Evolutionary conservation across 257 asterid species (phyloP).

Genomic region (Solanum arcanum): DNA sequence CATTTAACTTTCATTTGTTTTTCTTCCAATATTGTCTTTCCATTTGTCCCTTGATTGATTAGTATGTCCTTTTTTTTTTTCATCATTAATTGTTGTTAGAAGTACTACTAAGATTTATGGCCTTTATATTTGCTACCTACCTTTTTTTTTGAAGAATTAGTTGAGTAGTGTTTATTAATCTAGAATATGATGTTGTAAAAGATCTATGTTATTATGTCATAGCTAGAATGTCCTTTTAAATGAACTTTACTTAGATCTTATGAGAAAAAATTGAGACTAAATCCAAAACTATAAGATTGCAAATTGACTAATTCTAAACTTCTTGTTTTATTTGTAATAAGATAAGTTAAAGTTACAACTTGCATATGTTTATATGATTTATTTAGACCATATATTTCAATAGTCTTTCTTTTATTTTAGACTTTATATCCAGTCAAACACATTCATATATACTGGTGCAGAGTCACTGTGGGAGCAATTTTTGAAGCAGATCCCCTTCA

Average conservation of each 20-base stretch:
- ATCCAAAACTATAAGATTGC: background rate
- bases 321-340: too few species aligned
- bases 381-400: too few species aligned
- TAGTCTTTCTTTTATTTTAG: too few species aligned
- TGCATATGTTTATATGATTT: background rate
- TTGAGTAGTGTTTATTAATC: background rate
- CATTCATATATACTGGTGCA: too few species aligned
- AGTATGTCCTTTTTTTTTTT: background rate
- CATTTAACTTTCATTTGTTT: background rate
- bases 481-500: background rate
- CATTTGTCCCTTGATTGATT: background rate
- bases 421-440: too few species aligned
- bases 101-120: background rate
- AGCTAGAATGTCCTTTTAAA: background rate
- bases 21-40: background rate
- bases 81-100: background rate
- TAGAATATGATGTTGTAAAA: background rate
- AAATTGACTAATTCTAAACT: background rate
- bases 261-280: background rate
- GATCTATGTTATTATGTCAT: background rate
- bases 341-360: background rate
- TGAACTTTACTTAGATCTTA: background rate
- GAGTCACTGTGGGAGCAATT: too few species aligned
- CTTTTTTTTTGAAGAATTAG: background rate
- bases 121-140: background rate